Percentiles rank a stretch among this genome's conserved stretches.
Evolutionary conservation across 805 yeast genomes (phyloP).

Genomic region (Nakazawaea molendinolei): DNA sequence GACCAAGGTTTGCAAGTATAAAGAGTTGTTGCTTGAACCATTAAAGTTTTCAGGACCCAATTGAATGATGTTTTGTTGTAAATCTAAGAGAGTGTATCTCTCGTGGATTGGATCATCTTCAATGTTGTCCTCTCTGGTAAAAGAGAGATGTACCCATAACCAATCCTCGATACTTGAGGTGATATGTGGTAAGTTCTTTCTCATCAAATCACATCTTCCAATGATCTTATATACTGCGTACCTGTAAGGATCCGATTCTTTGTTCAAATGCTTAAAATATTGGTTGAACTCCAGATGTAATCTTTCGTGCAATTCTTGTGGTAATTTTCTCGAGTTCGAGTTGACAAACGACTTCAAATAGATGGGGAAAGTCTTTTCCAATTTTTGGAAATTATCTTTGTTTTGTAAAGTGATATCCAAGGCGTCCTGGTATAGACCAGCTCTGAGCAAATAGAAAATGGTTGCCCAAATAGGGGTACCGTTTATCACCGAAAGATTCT

Average conservation of each 20-base stretch:
- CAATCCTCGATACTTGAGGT: slow-evolving; percentile 87
- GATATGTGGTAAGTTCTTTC: slow-evolving; percentile 58
- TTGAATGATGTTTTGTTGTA: slow-evolving; percentile 64
- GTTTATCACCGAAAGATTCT: slow-evolving; percentile 61
- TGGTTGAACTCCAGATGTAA: slow-evolving; percentile 78
- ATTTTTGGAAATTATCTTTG: slow-evolving; percentile 68
- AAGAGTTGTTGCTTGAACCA: slow-evolving; percentile 54
- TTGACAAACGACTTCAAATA: slow-evolving; percentile 68
- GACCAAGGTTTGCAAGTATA: slow-evolving; percentile 68
- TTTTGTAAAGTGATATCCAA: slow-evolving; percentile 57
- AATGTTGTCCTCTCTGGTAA: slow-evolving; percentile 51
- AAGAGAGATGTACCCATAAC: slow-evolving; percentile 88
- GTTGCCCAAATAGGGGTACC: slow-evolving; percentile 94
- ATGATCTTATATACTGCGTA: slow-evolving; percentile 85
- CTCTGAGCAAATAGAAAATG: slow-evolving; percentile 74
- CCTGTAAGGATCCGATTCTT: slow-evolving; percentile 80
- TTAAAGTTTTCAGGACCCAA: slow-evolving; percentile 72
- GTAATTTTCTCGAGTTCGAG: slow-evolving; percentile 45
- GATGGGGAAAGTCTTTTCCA: slow-evolving; percentile 78
- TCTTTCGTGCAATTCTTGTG: slow-evolving; percentile 61
- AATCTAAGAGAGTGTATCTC: slow-evolving; percentile 62
- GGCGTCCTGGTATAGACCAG: slow-evolving; percentile 79
- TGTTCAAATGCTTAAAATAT: slow-evolving; percentile 59
- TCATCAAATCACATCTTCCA: slow-evolving; percentile 79
- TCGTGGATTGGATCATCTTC: slow-evolving; percentile 55